Evolutionary conservation across 768 basidiomycete genomes (phyloP), one percentile per base, ranked within the genome.

Genomic region (Punctularia strigosozonata): DNA sequence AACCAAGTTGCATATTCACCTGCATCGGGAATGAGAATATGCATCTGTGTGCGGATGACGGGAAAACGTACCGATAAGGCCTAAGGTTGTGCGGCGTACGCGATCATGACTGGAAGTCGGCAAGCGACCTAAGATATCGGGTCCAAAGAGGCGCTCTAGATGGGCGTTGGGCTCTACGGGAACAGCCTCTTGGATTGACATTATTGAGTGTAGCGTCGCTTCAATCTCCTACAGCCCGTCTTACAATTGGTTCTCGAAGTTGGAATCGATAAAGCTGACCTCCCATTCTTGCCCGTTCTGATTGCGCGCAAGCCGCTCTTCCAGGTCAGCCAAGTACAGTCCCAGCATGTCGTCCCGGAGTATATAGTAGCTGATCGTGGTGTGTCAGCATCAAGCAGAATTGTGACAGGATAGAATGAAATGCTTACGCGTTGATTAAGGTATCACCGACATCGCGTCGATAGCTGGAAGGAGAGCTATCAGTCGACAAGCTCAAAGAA

Each of bases 381-480:
- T 20, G 19, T 20, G 38, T 48, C 36, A 58, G 41, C 25, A 19
- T 5, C 26, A 32, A 23, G 41, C 18, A 36, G 28, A 36, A 19
- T n/a, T 31, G 13, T 19, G 20, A 17, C 6, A 8, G 36, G 23
- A 35, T 4, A 30, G 3, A 14, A 18, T 15, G 15, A 65, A n/a
- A n/a, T n/a, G n/a, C 80, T 39, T 59, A 89, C 83, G 86, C 85
- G 47, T 90, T 91, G 43, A 90, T 80, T 12, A 91, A 65, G 1
- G 84, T 86, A 58, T 91, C 88, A 1, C 87, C 88, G 19, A 88
- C 76, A 42, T 90, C 87, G 44, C 86, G 63, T 47, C 88, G 76
- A 60, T 87, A 90, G 22, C 84, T 87, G 45, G 7, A 44, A 17
- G 21, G 32, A 25, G 24, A 15, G 8, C 40, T 33, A 40, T 25